Base-by-base conservation (phyloP, 2,329 filamentous ascomycete genomes). In the Pseudogymnoascus sp. region DNA sequence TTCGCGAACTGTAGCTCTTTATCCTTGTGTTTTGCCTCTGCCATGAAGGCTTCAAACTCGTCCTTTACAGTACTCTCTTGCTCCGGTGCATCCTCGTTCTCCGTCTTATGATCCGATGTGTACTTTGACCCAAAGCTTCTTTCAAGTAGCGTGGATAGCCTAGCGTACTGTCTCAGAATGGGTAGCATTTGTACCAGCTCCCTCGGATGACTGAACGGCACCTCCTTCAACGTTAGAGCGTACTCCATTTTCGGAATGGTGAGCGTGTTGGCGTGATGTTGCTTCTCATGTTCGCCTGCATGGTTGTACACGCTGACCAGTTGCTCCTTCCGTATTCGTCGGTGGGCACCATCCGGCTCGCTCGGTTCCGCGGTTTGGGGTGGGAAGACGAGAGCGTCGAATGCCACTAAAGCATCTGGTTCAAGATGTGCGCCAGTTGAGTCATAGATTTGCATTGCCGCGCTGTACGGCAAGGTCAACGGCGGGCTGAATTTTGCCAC, bases 171-270 rank as follows among this genome's bases (percentile, higher is more conserved):
- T 12, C 90, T 80, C 14, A 94, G 76, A 3, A 81, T 77, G 0
- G 90, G 89, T n/a, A 95, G 78, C 70, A 92, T 84, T 60, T 83
- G 80, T 6, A 92, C 76, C 3, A 95, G 76, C 70, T 95, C 89
- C 58, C 85, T 82, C 0, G 90, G 90, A 68, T 95, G 90, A 2
- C 85, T 84, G 69, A 95, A 93, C 0, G 89, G 85, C 33, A 94
- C 77, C 61, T 87, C 84, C 1, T 81, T 82, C 7, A 95, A 72
- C 2, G 79, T 78, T 61, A 86, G 82, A 0, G 86, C 87, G 66
- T 87, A 90, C 7, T 91, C 88, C 2, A 85, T 82, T 71, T 90
- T 90, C 60, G 88, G 84, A 16, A 91, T 82, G 65, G 84, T 85
- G 1, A 94, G 77, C 0, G 81, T 84, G 69, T 87, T 89, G 11